These are phyloP conservation scores for Theileria sp. DNA, from an alignment of 169 alveolate species.

Conservation along the genomic window DNA sequence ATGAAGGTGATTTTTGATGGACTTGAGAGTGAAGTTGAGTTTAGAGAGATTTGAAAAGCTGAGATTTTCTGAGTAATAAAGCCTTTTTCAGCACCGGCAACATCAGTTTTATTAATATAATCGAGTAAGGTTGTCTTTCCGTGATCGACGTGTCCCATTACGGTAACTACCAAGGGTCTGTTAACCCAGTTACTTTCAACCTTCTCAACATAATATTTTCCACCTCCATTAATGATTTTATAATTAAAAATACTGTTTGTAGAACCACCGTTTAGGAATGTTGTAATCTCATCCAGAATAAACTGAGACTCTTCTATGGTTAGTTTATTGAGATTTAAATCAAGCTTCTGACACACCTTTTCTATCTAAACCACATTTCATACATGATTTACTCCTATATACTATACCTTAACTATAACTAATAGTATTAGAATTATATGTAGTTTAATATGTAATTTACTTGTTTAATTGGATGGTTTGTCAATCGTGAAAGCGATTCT, in stretches of 20 bases:
- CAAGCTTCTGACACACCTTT: slow-evolving; percentile 19
- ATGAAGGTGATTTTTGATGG: slow-evolving; percentile 81
- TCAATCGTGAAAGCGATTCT: slow-evolving; percentile 11
- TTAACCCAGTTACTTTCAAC: slow-evolving; percentile 78
- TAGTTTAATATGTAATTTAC: neutral
- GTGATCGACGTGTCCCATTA: slow-evolving; percentile 97
- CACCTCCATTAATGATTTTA: slow-evolving; percentile 6
- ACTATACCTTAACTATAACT: neutral
- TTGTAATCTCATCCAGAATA: slow-evolving; percentile 89
- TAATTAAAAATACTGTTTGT: slow-evolving; percentile 27
- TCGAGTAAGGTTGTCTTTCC: slow-evolving; percentile 95
- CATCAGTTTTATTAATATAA: slow-evolving; percentile 67
- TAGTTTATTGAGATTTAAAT: slow-evolving; percentile 22
- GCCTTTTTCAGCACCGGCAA: slow-evolving; percentile 84
- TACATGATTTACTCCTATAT: neutral
- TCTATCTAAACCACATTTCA: neutral
- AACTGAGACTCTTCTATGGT: slow-evolving; percentile 74
- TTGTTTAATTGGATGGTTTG: neutral
- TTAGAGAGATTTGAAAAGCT: slow-evolving; percentile 82
- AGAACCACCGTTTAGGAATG: slow-evolving; percentile 83
- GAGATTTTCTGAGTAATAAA: slow-evolving; percentile 92
- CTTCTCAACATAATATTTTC: slow-evolving; percentile 70
- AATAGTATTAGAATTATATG: neutral
- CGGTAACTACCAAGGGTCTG: slow-evolving; percentile 90
- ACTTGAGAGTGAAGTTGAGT: slow-evolving; percentile 38